phyloP scores from a whole-genome alignment of 1,284 basidiomycete genomes.

The Tilletia walkeri region DNA sequence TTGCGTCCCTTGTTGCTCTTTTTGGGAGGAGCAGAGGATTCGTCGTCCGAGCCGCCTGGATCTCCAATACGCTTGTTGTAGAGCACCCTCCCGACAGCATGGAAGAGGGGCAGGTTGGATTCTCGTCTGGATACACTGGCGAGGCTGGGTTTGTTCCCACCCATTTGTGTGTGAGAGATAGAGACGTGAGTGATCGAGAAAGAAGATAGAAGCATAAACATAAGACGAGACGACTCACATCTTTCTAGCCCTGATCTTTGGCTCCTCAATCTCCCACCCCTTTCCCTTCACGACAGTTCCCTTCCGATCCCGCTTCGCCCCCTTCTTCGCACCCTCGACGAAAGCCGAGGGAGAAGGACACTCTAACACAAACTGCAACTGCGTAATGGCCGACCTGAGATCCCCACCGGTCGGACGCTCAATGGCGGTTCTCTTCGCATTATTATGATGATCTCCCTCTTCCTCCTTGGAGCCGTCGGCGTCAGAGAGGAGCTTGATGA shows the following conservation, averaged over 20 bases:
- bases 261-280: constrained; percentile 65
- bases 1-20: too few relatives aligned
- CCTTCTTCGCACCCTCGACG: background rate
- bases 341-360: background rate
- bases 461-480: background rate
- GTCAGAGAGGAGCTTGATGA: background rate
- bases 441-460: background rate
- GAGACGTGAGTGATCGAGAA: background rate
- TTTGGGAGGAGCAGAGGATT: constrained; percentile 5
- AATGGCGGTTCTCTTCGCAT: background rate
- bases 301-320: constrained; percentile 5
- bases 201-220: too few relatives aligned
- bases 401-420: constrained; percentile 5
- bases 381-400: constrained; percentile 7
- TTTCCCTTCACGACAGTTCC: constrained; percentile 59
- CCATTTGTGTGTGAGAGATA: too few relatives aligned
- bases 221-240: background rate
- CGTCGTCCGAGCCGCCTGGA: constrained; percentile 29
- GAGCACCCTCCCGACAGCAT: constrained; percentile 85
- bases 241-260: background rate
- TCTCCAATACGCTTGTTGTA: constrained; percentile 80
- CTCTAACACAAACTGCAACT: constrained; percentile 5
- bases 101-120: constrained; percentile 82
- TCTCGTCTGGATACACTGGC: constrained; percentile 71
- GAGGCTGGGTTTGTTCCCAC: background rate